Conservation (phyloP, 2,329 filamentous ascomycete genomes). For the Fusarium caatingaense region DNA sequence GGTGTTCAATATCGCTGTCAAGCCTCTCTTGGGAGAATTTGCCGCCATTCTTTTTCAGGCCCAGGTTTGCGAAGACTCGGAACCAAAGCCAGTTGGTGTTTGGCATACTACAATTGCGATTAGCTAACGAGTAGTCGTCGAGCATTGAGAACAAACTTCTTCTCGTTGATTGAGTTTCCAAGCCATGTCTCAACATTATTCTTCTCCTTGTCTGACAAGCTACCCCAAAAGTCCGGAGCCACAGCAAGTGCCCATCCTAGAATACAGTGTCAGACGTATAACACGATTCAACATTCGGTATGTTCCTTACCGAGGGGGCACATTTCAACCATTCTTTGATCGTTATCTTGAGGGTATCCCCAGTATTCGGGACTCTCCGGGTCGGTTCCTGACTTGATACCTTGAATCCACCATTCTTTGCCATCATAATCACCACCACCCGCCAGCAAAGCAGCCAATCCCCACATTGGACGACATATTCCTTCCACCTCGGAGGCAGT, state of each 20-base stretch:
- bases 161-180: conserved; percentile 80
- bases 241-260: conserved; percentile 76
- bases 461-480: conserved; percentile 80
- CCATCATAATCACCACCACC: conserved; percentile 74
- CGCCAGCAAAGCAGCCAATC: conserved; percentile 75
- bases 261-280: conserved; percentile 5
- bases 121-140: background rate
- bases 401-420: conserved; percentile 72
- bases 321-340: conserved; percentile 88
- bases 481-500: conserved; percentile 82
- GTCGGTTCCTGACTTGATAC: conserved; percentile 77
- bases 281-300: background rate
- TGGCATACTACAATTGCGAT: conserved; percentile 67
- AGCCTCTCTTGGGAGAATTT: conserved; percentile 76
- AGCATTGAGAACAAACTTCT: conserved; percentile 62
- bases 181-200: conserved; percentile 77
- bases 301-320: conserved; percentile 71
- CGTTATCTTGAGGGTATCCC: conserved; percentile 79
- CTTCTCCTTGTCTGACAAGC: conserved; percentile 70
- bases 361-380: conserved; percentile 78
- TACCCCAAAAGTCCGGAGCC: conserved; percentile 73
- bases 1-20: conserved; percentile 79
- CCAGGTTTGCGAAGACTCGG: conserved; percentile 84
- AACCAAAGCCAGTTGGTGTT: conserved; percentile 82
- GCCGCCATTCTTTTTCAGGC: conserved; percentile 79